A percentile compares a stretch with the other conserved stretches of the same genome.
phyloP scores from a whole-genome alignment of 2,329 filamentous ascomycete species.

The Fusarium torreyae region DNA sequence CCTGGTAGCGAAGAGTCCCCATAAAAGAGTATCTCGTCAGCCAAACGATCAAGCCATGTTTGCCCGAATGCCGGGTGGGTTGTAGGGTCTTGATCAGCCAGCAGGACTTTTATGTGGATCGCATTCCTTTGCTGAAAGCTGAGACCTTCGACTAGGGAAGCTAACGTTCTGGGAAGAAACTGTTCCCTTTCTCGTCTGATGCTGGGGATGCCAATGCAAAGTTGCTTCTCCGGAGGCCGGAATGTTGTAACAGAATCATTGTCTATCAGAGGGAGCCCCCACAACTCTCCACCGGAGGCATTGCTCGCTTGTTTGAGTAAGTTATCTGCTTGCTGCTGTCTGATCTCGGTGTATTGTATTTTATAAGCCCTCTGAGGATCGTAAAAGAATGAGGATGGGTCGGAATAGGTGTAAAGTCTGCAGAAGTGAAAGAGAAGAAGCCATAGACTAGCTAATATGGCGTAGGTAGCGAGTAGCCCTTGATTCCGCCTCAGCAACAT shows the following conservation, averaged over 20 bases:
- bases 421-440: constrained; percentile 44
- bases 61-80: constrained; percentile 50
- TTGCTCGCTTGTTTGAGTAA: constrained; percentile 33
- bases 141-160: constrained; percentile 51
- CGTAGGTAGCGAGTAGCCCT: not conserved
- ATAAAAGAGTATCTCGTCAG: constrained; percentile 53
- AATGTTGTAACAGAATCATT: not conserved
- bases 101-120: constrained; percentile 50
- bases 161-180: constrained; percentile 47
- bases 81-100: constrained; percentile 49
- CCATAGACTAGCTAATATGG: constrained; percentile 26
- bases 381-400: constrained; percentile 51
- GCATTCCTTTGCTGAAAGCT: constrained; percentile 46
- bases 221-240: not conserved
- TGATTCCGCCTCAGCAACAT: constrained; percentile 8
- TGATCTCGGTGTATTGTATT: constrained; percentile 43
- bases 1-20: not conserved
- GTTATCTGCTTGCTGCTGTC: constrained; percentile 44
- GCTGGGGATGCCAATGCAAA: constrained; percentile 52
- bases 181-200: constrained; percentile 47
- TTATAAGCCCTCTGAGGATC: constrained; percentile 43
- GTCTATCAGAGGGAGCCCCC: not conserved
- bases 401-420: constrained; percentile 40
- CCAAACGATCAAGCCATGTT: constrained; percentile 50
- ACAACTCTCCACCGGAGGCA: not conserved